Conservation (phyloP, 2,329 filamentous ascomycete species). For the Stachybotrys chlorohalonatus region DNA sequence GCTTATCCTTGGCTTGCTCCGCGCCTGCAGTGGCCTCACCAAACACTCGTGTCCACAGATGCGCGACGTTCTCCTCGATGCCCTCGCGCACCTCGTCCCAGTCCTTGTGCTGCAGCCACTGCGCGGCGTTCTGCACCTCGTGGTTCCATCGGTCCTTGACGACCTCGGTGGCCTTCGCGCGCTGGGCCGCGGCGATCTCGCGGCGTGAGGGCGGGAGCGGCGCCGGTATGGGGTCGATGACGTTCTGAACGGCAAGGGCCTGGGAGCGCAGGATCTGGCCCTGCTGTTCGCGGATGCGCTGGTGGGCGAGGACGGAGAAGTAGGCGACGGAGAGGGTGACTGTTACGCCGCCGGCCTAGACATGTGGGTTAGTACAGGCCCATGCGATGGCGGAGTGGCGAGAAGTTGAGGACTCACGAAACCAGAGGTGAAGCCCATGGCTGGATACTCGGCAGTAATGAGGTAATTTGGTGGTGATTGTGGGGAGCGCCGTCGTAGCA, state of each 20-base stretch:
- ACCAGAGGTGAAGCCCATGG: slow-evolving; percentile 66
- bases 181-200: slow-evolving; percentile 40
- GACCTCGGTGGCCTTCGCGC: slow-evolving; percentile 51
- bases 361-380: neutral
- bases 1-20: slow-evolving; percentile 16
- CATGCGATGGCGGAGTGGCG: neutral
- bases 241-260: slow-evolving; percentile 40
- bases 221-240: slow-evolving; percentile 39
- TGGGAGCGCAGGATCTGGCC: slow-evolving; percentile 48
- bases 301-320: slow-evolving; percentile 61
- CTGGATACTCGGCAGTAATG: slow-evolving; percentile 16
- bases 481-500: slow-evolving; percentile 9
- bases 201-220: slow-evolving; percentile 40
- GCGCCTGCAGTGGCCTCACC: slow-evolving; percentile 21
- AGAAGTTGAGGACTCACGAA: slow-evolving; percentile 48
- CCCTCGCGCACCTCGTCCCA: slow-evolving; percentile 54
- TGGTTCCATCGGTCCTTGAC: slow-evolving; percentile 73
- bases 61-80: slow-evolving; percentile 38
- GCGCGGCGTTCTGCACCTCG: slow-evolving; percentile 59
- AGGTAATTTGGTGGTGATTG: slow-evolving; percentile 16
- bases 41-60: slow-evolving; percentile 33
- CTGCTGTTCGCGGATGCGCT: slow-evolving; percentile 55
- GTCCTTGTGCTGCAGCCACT: slow-evolving; percentile 56
- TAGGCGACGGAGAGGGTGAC: slow-evolving; percentile 67
- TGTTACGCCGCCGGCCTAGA: slow-evolving; percentile 64